These are phyloP conservation scores for Arabis alpina DNA, from an alignment of 345 rosid species.

Conservation along the genomic window DNA sequence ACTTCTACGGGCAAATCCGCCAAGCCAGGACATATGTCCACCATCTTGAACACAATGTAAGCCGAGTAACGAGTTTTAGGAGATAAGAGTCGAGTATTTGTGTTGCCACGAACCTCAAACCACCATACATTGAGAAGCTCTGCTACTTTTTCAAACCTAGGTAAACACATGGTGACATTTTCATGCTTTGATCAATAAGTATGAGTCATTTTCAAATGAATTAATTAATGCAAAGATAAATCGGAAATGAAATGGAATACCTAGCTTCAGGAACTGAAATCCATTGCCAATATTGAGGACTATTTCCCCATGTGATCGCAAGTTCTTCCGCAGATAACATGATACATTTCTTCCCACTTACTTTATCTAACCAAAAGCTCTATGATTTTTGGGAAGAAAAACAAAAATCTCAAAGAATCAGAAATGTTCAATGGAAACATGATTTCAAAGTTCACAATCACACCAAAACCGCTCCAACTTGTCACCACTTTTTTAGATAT, in stretches of 20 bases:
- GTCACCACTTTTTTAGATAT: too few species aligned
- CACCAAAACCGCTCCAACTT: too few species aligned
- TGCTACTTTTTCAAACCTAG: not conserved
- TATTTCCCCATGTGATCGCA: slow-evolving; percentile 6
- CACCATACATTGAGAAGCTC: not conserved
- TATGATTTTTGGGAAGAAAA: not conserved
- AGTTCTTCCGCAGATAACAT: slow-evolving; percentile 11
- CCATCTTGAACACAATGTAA: slow-evolving; percentile 27
- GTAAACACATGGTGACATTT: too few species aligned
- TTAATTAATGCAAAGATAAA: too few species aligned
- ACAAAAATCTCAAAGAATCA: too few species aligned
- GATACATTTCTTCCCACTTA: slow-evolving; percentile 19
- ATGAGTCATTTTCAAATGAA: too few species aligned
- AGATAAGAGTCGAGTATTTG: not conserved
- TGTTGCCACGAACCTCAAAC: slow-evolving; percentile 11
- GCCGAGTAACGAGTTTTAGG: slow-evolving; percentile 22
- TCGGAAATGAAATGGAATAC: too few species aligned
- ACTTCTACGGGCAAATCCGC: slow-evolving; percentile 1
- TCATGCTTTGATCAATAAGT: too few species aligned
- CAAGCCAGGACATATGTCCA: not conserved
- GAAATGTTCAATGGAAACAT: too few species aligned
- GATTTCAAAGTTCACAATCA: too few species aligned
- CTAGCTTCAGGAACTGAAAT: slow-evolving; percentile 25
- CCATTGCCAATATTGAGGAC: slow-evolving; percentile 34
- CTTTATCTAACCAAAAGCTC: slow-evolving; percentile 28